phyloP scores from a whole-genome alignment of 1,139 yeast species.

The Yamadazyma atlantica region DNA sequence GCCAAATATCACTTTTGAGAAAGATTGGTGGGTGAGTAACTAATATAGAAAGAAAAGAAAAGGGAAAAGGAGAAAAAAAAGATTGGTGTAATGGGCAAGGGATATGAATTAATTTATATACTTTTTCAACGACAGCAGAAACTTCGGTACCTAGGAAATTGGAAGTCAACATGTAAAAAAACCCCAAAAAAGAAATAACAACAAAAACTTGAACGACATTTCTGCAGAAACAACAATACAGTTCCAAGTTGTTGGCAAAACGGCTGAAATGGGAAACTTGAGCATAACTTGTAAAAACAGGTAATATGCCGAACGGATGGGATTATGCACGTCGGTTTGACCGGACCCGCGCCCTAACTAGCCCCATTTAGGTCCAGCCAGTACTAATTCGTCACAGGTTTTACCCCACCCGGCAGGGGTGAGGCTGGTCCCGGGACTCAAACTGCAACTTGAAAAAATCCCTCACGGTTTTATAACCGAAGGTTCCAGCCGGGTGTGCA shows the following conservation, averaged over 20 bases:
- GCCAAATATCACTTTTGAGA: constrained; percentile 2
- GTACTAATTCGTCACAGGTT: too few relatives aligned
- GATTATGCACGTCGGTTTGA: too few relatives aligned
- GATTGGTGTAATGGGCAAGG: constrained; percentile 3
- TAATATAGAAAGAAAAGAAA: constrained; percentile 3
- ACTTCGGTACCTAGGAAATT: not conserved
- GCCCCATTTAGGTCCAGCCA: not conserved
- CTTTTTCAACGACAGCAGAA: constrained; percentile 3
- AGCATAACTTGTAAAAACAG: not conserved
- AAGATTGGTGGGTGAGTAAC: constrained; percentile 1
- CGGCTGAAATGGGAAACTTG: constrained; percentile 18
- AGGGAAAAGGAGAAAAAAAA: constrained; percentile 6
- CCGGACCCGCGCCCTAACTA: not conserved
- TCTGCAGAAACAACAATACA: constrained; percentile 3
- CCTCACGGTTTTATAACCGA: constrained; percentile 1
- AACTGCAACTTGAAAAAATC: too few relatives aligned
- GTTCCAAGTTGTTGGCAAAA: constrained; percentile 12
- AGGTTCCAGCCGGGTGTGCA: not conserved
- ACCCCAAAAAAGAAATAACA: not conserved
- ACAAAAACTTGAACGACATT: constrained; percentile 2
- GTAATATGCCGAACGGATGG: not conserved
- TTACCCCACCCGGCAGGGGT: too few relatives aligned
- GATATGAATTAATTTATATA: constrained; percentile 8
- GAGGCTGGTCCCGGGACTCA: too few relatives aligned
- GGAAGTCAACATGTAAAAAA: not conserved